Percentiles rank a stretch among this genome's conserved stretches.
These are phyloP conservation scores for Oryza longistaminata DNA, from an alignment of 176 grass and related monocot species.

Conservation along the genomic window DNA sequence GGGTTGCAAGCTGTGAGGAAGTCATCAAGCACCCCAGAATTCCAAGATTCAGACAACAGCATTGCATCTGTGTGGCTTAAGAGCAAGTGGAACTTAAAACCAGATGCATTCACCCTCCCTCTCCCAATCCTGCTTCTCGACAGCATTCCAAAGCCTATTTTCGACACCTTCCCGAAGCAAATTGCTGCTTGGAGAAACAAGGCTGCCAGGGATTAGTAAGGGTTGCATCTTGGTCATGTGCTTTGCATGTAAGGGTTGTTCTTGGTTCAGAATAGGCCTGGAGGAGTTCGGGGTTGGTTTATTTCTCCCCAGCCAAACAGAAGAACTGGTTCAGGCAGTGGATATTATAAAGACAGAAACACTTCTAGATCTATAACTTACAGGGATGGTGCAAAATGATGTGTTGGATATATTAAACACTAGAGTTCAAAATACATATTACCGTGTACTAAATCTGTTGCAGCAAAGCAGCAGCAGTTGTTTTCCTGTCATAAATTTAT, in stretches of 20 bases:
- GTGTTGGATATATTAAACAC: conserved; percentile 33
- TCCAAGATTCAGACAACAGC: conserved; percentile 60
- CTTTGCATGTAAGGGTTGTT: background rate
- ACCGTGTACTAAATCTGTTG: conserved; percentile 37
- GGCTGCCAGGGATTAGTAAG: conserved; percentile 66
- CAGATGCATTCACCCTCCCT: conserved; percentile 57
- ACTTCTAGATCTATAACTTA: background rate
- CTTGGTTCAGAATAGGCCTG: background rate
- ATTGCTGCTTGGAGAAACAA: conserved; percentile 73
- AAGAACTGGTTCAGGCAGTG: background rate
- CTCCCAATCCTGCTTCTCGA: conserved; percentile 47
- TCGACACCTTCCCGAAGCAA: conserved; percentile 63
- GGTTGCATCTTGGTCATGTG: background rate
- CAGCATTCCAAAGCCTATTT: conserved; percentile 63
- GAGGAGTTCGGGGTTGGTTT: conserved; percentile 20
- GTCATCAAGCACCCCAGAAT: conserved; percentile 74
- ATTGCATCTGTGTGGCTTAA: conserved; percentile 54
- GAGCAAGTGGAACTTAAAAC: conserved; percentile 68
- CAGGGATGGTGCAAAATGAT: conserved; percentile 2
- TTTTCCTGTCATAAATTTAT: conserved; percentile 12
- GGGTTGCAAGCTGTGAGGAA: conserved; percentile 58
- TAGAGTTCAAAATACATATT: conserved; percentile 27
- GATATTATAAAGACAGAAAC: background rate
- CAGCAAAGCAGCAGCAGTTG: conserved; percentile 13
- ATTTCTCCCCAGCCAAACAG: conserved; percentile 10